Conservation (phyloP, 176 grass and related monocot genomes). For the Aegilops umbellulata region DNA sequence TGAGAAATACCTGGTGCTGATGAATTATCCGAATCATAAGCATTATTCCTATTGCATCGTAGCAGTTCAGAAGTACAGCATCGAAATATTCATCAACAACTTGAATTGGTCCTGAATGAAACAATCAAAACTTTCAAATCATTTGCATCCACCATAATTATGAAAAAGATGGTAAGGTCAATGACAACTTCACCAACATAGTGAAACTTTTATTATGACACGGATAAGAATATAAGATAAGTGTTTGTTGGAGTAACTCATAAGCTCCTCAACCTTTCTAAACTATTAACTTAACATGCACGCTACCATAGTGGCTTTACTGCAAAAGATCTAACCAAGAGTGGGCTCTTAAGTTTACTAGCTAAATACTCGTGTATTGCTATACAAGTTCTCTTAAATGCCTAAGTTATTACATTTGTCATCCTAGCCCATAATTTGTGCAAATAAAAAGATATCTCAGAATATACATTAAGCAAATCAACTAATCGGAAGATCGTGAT, state of each 20-base stretch:
- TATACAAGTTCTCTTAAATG: too few relatives aligned
- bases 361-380: too few relatives aligned
- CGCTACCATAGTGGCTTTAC: too few relatives aligned
- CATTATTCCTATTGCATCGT: conserved; percentile 96
- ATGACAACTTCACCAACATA: neutral
- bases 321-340: too few relatives aligned
- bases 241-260: neutral
- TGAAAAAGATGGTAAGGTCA: neutral
- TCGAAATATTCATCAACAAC: conserved; percentile 97
- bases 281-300: neutral
- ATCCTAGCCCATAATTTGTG: too few relatives aligned
- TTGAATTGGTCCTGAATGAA: conserved; percentile 83
- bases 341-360: too few relatives aligned
- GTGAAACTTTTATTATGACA: neutral
- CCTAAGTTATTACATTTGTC: too few relatives aligned
- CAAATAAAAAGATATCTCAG: neutral
- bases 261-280: neutral
- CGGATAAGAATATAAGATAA: conserved; percentile 10
- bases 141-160: neutral
- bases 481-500: neutral
- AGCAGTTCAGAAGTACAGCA: conserved; percentile 82
- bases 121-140: conserved; percentile 5
- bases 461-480: neutral
- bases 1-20: conserved; percentile 83
- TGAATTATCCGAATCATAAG: conserved; percentile 99